These are phyloP conservation scores for Alternaria postmessia DNA, from an alignment of 2,329 filamentous ascomycete genomes.

Conservation along the genomic window DNA sequence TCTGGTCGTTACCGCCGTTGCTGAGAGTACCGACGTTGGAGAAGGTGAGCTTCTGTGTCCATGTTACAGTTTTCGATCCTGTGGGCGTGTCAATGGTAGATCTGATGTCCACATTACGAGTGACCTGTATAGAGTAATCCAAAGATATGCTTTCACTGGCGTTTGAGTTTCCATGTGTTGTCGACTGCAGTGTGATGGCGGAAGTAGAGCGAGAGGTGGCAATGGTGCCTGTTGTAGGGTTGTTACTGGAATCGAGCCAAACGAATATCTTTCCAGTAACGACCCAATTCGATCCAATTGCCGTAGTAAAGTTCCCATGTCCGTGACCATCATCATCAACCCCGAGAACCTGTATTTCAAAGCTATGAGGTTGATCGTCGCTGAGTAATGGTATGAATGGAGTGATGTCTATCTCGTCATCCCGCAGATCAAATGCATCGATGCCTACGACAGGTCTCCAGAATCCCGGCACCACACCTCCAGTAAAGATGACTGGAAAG, in stretches of 20 bases:
- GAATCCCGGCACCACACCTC: slow-evolving; percentile 77
- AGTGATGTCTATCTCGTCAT: slow-evolving; percentile 84
- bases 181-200: slow-evolving; percentile 60
- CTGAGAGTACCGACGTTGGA: slow-evolving; percentile 64
- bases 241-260: slow-evolving; percentile 67
- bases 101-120: slow-evolving; percentile 63
- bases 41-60: slow-evolving; percentile 67
- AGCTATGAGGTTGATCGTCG: slow-evolving; percentile 70
- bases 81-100: slow-evolving; percentile 62
- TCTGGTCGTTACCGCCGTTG: slow-evolving; percentile 64
- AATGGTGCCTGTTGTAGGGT: slow-evolving; percentile 61
- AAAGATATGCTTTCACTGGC: slow-evolving; percentile 67
- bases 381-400: slow-evolving; percentile 75
- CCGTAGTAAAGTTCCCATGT: slow-evolving; percentile 59
- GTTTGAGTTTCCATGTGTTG: slow-evolving; percentile 56
- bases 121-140: slow-evolving; percentile 64
- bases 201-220: slow-evolving; percentile 54
- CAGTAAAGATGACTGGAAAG: slow-evolving; percentile 83
- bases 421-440: slow-evolving; percentile 79
- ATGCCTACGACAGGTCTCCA: slow-evolving; percentile 82
- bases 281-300: slow-evolving; percentile 74
- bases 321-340: slow-evolving; percentile 65
- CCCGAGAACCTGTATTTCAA: slow-evolving; percentile 73
- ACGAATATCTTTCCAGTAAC: slow-evolving; percentile 82
- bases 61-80: slow-evolving; percentile 55